phyloP scores from a whole-genome alignment of 345 rosid genomes.

The Eucalyptus regnans region DNA sequence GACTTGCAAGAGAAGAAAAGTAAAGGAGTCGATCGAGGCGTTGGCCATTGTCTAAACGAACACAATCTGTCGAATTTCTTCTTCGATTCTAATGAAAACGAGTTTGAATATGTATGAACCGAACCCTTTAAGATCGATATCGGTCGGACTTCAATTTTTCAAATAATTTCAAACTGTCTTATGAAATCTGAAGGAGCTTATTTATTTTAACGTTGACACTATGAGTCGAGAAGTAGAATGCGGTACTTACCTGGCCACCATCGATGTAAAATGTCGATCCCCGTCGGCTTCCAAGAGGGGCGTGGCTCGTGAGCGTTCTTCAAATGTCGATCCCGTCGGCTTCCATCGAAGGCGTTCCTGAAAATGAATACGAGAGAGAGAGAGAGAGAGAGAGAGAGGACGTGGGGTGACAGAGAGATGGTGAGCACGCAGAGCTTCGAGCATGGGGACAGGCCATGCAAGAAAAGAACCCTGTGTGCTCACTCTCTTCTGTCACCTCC shows the following conservation, averaged over 20 bases:
- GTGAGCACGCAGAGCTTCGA: constrained; percentile 9
- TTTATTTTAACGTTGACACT: not conserved
- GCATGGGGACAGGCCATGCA: constrained; percentile 1
- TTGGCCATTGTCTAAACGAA: not conserved
- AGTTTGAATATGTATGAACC: not conserved
- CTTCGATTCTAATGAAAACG: not conserved
- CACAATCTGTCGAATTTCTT: not conserved
- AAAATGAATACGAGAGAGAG: not conserved
- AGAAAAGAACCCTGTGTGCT: constrained; percentile 10
- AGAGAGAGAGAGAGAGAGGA: not conserved
- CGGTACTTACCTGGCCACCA: not conserved
- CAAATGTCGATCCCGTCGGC: too few relatives aligned
- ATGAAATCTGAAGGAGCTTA: not conserved
- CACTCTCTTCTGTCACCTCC: constrained; percentile 20
- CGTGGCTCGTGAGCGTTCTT: not conserved
- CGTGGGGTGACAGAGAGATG: not conserved
- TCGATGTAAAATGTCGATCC: not conserved
- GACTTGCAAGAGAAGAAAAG: not conserved
- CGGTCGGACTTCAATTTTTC: not conserved
- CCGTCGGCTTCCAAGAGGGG: not conserved
- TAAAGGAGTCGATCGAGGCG: not conserved
- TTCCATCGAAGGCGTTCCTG: not conserved
- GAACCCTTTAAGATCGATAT: not conserved
- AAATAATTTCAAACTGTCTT: not conserved
- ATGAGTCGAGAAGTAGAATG: not conserved